Evolutionary conservation across 257 asterid genomes (phyloP).

Genomic region (Nicotiana tomentosiformis): DNA sequence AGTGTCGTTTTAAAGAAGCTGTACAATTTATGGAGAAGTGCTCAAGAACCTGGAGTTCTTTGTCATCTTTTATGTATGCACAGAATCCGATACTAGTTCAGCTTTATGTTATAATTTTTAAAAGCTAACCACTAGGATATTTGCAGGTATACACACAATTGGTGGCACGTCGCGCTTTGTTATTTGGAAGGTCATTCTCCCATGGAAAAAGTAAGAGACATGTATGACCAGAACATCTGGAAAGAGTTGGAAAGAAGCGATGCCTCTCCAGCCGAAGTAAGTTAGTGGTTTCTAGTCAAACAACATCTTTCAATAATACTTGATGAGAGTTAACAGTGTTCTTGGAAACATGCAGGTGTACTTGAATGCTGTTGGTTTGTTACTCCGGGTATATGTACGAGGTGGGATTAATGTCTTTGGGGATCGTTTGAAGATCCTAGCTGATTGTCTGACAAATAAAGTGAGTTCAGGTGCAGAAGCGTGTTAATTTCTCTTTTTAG

Average conservation of each 20-base stretch:
- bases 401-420: conserved; percentile 46
- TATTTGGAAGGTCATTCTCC: conserved; percentile 81
- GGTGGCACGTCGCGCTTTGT: conserved; percentile 99
- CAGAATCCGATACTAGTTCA: background rate
- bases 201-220: conserved; percentile 51
- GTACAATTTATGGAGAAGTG: conserved; percentile 79
- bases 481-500: background rate
- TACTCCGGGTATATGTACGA: conserved; percentile 62
- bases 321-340: conserved; percentile 3
- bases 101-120: background rate
- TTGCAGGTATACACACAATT: conserved; percentile 85
- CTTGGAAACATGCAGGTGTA: conserved; percentile 51
- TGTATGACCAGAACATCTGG: conserved; percentile 68
- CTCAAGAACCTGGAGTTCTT: conserved; percentile 69
- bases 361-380: conserved; percentile 72
- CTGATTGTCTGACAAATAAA: conserved; percentile 47
- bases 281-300: conserved; percentile 5
- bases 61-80: conserved; percentile 84
- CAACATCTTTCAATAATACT: background rate
- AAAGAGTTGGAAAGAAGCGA: conserved; percentile 79
- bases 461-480: conserved; percentile 44
- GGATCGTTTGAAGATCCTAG: conserved; percentile 54
- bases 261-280: conserved; percentile 65
- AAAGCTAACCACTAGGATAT: conserved; percentile 1
- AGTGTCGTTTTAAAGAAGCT: conserved; percentile 90